These are phyloP conservation scores for Zasmidium angulare DNA, from an alignment of 2,329 filamentous ascomycete species.

Conservation along the genomic window DNA sequence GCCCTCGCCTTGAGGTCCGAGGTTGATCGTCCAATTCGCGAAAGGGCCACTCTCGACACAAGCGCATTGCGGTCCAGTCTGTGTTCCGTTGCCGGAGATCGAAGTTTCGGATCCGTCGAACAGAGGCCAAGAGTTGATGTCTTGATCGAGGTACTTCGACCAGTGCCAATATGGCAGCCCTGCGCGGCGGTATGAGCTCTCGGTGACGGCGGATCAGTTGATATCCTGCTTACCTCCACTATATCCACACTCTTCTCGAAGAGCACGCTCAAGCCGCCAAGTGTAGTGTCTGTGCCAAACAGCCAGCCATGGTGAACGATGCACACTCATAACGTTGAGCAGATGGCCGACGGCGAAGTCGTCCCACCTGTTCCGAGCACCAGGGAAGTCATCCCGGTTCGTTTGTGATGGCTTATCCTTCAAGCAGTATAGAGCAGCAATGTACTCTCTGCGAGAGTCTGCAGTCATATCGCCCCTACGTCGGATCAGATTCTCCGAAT, in stretches of 20 bases:
- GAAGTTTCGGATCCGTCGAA: conserved; percentile 55
- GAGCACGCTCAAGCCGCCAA: conserved; percentile 34
- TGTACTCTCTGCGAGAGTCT: conserved; percentile 15
- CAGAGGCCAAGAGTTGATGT: conserved; percentile 42
- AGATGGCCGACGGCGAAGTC: conserved; percentile 21
- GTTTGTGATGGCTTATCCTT: conserved; percentile 15
- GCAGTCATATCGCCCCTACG: conserved; percentile 22
- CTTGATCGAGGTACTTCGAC: conserved; percentile 42
- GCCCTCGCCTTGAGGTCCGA: conserved; percentile 46
- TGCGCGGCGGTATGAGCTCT: conserved; percentile 31
- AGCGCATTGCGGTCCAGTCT: not conserved
- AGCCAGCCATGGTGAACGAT: conserved; percentile 16
- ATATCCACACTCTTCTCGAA: conserved; percentile 29
- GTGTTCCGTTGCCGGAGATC: conserved; percentile 25
- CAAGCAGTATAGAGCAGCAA: conserved; percentile 21
- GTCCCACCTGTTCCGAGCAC: conserved; percentile 20
- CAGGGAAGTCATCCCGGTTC: conserved; percentile 14
- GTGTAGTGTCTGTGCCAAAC: conserved; percentile 17
- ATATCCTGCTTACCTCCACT: conserved; percentile 26
- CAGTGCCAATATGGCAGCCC: conserved; percentile 53
- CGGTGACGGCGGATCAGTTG: conserved; percentile 32
- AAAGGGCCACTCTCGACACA: not conserved
- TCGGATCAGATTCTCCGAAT: not conserved
- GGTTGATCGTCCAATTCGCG: conserved; percentile 45
- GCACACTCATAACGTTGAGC: conserved; percentile 9